These are phyloP conservation scores for Gynostemma pentaphyllum DNA, from an alignment of 306 rosid genomes.

Conservation along the genomic window DNA sequence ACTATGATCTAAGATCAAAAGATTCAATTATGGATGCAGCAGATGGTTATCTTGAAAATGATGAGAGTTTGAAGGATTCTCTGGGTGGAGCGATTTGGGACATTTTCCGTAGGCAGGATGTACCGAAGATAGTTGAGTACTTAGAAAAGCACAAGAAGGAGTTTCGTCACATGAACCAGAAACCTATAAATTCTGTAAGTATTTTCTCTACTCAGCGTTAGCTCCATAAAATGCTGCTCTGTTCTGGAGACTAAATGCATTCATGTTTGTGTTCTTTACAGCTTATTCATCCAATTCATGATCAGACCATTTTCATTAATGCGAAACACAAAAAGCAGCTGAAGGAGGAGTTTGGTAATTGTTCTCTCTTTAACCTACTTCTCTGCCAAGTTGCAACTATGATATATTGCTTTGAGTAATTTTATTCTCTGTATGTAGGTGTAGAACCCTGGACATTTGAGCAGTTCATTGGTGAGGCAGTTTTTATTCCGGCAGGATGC, in stretches of 20 bases:
- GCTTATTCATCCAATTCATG: slow-evolving; percentile 68
- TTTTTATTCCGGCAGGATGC: slow-evolving; percentile 66
- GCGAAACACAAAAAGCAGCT: slow-evolving; percentile 48
- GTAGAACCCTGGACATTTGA: slow-evolving; percentile 77
- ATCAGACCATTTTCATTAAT: slow-evolving; percentile 52
- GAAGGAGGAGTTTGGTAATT: slow-evolving; percentile 51
- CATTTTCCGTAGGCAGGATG: slow-evolving; percentile 62
- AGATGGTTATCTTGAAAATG: slow-evolving; percentile 22
- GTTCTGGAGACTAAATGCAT: neutral
- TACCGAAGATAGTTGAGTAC: slow-evolving; percentile 44
- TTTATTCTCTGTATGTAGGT: slow-evolving; percentile 16
- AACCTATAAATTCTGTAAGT: slow-evolving; percentile 49
- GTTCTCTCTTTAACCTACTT: slow-evolving; percentile 9
- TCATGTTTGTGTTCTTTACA: slow-evolving; percentile 21
- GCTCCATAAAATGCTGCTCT: neutral
- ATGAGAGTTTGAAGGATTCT: slow-evolving; percentile 15
- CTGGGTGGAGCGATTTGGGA: slow-evolving; percentile 71
- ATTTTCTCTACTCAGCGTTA: slow-evolving; percentile 4
- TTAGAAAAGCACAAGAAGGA: slow-evolving; percentile 46
- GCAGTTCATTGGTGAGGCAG: slow-evolving; percentile 70
- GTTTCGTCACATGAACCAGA: slow-evolving; percentile 37
- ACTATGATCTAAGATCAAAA: slow-evolving; percentile 18
- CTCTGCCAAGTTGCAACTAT: neutral
- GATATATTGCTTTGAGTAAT: neutral
- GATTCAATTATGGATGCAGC: slow-evolving; percentile 13